Base-by-base conservation (phyloP, 2,329 filamentous ascomycete genomes). In the Colletotrichum theobromicola region DNA sequence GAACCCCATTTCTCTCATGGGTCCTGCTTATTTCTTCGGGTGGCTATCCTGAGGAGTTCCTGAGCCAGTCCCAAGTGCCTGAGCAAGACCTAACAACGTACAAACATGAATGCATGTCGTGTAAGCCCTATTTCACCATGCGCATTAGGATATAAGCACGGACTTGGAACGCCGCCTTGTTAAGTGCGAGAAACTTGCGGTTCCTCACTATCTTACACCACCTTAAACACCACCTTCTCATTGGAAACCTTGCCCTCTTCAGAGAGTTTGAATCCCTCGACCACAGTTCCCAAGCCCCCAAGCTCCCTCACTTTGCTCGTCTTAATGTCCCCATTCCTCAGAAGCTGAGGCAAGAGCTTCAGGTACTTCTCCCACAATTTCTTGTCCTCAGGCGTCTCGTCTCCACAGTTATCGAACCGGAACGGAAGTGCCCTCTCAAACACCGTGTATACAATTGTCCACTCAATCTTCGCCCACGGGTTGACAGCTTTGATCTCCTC, bases 301-400 rank as follows among this genome's bases (percentile, higher is more conserved):
- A 70, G 42, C 42, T 34, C 58, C 24, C 13, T 50, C 2, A 34
- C 15, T 13, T 42, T 28, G 1, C 35, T 65, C 1, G 67, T 7
- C 42, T 42, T 70, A 16, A 70, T 8, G 12, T 70, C 3, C 0
- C 67, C 67, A 16, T 30, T 30, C 0, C 26, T 24, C n/a, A 70
- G 30, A 3, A 35, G 55, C 24, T 65, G 42, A 26, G 60, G 60
- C 60, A 70, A 26, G 5, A 64, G 42, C 24, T 7, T n/a, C 58
- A 70, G 2, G 24, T 50, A 70, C 16, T 64, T 65, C 30, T 70
- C 67, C 67, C 67, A 70, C 13, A 63, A 15, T 16, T 37, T 65
- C 30, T 70, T 70, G 16, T 70, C 67, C 7, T 70, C 58, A 2
- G 67, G 67, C 2, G 67, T 70, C 5, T 63, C 60, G 24, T 55